Percentiles rank a stretch among this genome's conserved stretches.
These are phyloP conservation scores for Carex sylvatica DNA, from an alignment of 202 grass and related monocot genomes.

Conservation along the genomic window DNA sequence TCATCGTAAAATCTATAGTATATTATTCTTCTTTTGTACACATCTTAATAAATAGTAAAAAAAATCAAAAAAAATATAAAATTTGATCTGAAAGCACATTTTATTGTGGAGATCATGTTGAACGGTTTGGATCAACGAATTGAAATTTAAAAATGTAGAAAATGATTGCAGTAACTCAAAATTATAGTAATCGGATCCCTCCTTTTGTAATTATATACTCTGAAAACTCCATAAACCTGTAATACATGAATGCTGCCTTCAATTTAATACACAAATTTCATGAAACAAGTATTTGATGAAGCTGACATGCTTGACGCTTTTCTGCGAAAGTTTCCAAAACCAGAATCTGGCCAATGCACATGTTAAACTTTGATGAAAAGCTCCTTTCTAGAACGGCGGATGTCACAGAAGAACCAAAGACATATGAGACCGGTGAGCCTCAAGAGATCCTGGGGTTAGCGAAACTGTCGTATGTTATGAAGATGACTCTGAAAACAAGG, in stretches of 20 bases:
- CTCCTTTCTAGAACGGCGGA: slow-evolving; percentile 49
- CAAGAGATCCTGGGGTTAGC: slow-evolving; percentile 25
- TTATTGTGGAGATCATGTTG: no score
- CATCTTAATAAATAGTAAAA: no score
- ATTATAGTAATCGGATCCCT: no score
- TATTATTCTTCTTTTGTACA: slow-evolving; percentile 12
- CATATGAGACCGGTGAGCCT: slow-evolving; percentile 18
- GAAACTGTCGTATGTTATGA: slow-evolving; percentile 31
- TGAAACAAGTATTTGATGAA: slow-evolving; percentile 92
- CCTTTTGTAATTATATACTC: no score
- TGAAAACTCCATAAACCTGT: neutral
- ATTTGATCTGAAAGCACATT: no score
- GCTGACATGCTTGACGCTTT: slow-evolving; percentile 97
- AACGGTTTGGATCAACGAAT: no score
- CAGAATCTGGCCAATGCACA: slow-evolving; percentile 86
- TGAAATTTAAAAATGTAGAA: no score
- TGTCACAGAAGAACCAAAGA: slow-evolving; percentile 35
- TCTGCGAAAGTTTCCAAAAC: slow-evolving; percentile 92
- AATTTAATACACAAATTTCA: slow-evolving; percentile 22
- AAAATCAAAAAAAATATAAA: no score
- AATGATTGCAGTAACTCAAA: no score
- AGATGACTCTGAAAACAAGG: slow-evolving; percentile 38
- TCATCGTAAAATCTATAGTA: slow-evolving; percentile 84
- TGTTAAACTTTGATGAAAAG: slow-evolving; percentile 95
- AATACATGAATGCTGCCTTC: neutral